These are phyloP conservation scores for Aegilops bicornis DNA, from an alignment of 176 grass and related monocot species.

Conservation along the genomic window DNA sequence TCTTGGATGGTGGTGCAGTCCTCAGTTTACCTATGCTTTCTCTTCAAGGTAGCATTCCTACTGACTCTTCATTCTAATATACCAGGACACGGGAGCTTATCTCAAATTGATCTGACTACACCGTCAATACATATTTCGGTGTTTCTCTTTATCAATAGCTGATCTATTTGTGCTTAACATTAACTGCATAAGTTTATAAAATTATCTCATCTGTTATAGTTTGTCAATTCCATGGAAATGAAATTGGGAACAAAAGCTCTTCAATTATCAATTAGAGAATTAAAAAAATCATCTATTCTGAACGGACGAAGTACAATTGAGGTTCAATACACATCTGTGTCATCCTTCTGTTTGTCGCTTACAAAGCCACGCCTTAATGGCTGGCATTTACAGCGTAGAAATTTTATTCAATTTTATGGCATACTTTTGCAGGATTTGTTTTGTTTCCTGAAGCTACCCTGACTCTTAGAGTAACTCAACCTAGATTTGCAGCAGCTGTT, in stretches of 20 bases:
- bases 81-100: slow-evolving; percentile 14
- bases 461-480: slow-evolving; percentile 66
- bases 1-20: slow-evolving; percentile 58
- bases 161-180: slow-evolving; percentile 2
- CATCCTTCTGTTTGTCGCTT: slow-evolving; percentile 10
- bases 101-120: slow-evolving; percentile 6
- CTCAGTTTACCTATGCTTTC: slow-evolving; percentile 78
- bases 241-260: neutral
- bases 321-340: neutral
- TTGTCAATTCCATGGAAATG: slow-evolving; percentile 3
- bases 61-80: slow-evolving; percentile 8
- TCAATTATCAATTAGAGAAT: neutral
- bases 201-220: slow-evolving; percentile 1
- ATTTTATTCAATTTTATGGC: slow-evolving; percentile 24
- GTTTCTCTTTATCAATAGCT: neutral
- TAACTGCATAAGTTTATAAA: slow-evolving; percentile 1
- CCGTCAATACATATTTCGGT: slow-evolving; percentile 1
- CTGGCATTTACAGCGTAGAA: neutral
- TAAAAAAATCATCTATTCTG: slow-evolving; percentile 8
- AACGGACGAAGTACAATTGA: slow-evolving; percentile 2
- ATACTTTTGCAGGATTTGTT: slow-evolving; percentile 69
- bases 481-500: slow-evolving; percentile 69
- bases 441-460: slow-evolving; percentile 86
- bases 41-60: slow-evolving; percentile 61
- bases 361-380: neutral